Conservation (phyloP, 2,329 filamentous ascomycete species). For the Penicillium freii region DNA sequence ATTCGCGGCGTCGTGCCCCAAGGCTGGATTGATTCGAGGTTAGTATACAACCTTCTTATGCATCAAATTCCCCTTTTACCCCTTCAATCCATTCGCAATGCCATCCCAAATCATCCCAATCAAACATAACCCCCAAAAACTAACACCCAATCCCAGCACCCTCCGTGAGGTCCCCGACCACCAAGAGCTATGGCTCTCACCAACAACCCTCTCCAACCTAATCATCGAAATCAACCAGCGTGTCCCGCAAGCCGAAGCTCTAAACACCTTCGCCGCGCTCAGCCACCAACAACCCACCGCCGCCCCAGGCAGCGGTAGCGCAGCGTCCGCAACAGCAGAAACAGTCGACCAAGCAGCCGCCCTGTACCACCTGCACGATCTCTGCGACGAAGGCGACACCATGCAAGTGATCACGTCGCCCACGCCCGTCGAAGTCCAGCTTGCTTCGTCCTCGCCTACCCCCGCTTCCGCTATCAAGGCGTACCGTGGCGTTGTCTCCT, state of each 20-base stretch:
- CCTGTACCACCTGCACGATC: conserved; percentile 61
- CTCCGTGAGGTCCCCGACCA: conserved; percentile 52
- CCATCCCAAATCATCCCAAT: neutral
- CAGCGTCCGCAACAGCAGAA: conserved; percentile 47
- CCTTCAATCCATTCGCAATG: neutral
- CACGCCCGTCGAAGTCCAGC: conserved; percentile 55
- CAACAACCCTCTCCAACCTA: conserved; percentile 77
- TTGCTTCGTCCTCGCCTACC: conserved; percentile 32
- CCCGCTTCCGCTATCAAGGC: conserved; percentile 15
- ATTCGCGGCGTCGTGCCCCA: conserved; percentile 35
- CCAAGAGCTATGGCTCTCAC: conserved; percentile 89
- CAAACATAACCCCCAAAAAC: conserved; percentile 4
- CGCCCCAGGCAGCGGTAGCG: conserved; percentile 37
- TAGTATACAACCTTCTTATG: conserved; percentile 9
- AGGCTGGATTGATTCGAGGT: conserved; percentile 41
- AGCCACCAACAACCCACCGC: conserved; percentile 20
- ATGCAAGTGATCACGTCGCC: conserved; percentile 67
- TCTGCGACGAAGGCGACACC: conserved; percentile 63
- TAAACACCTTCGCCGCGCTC: conserved; percentile 23
- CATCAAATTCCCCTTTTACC: neutral
- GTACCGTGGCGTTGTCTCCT: conserved; percentile 31
- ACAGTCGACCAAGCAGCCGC: conserved; percentile 66
- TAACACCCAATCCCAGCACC: conserved; percentile 23
- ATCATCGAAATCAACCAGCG: conserved; percentile 90
- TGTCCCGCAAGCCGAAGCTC: conserved; percentile 49